These are phyloP conservation scores for Prunus campanulata DNA, from an alignment of 306 rosid genomes.

Conservation along the genomic window DNA sequence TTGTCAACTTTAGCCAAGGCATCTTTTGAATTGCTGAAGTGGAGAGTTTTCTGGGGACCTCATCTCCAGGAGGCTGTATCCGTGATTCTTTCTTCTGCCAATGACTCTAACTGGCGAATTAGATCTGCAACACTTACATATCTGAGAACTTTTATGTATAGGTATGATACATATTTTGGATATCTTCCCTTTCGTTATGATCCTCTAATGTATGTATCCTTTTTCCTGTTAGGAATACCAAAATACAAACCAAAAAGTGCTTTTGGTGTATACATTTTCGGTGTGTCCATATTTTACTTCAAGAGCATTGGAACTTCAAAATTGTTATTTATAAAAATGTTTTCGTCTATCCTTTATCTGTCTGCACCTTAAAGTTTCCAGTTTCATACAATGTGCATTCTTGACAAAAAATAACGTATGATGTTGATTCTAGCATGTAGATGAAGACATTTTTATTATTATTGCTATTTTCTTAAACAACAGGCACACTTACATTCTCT, in stretches of 20 bases:
- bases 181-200: background rate
- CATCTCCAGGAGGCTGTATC: slow-evolving; percentile 74
- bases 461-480: slow-evolving; percentile 17
- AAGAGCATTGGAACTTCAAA: background rate
- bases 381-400: background rate
- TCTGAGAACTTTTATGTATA: slow-evolving; percentile 91
- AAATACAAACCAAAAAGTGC: background rate
- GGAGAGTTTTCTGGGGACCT: slow-evolving; percentile 89
- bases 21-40: slow-evolving; percentile 85
- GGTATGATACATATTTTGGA: slow-evolving; percentile 46
- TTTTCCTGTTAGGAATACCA: background rate
- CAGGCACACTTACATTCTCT: slow-evolving; percentile 94
- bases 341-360: background rate
- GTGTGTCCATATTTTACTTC: background rate
- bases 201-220: background rate
- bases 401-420: background rate
- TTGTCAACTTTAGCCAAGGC: slow-evolving; percentile 89
- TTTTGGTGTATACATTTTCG: background rate
- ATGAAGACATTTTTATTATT: background rate
- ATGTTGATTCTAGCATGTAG: slow-evolving; percentile 9
- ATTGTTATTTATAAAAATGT: background rate
- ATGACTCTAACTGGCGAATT: slow-evolving; percentile 90
- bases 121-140: slow-evolving; percentile 93
- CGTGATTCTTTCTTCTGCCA: slow-evolving; percentile 80
- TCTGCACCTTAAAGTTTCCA: background rate